Conservation (phyloP, 1,284 basidiomycete genomes). For the Trametes sp. region DNA sequence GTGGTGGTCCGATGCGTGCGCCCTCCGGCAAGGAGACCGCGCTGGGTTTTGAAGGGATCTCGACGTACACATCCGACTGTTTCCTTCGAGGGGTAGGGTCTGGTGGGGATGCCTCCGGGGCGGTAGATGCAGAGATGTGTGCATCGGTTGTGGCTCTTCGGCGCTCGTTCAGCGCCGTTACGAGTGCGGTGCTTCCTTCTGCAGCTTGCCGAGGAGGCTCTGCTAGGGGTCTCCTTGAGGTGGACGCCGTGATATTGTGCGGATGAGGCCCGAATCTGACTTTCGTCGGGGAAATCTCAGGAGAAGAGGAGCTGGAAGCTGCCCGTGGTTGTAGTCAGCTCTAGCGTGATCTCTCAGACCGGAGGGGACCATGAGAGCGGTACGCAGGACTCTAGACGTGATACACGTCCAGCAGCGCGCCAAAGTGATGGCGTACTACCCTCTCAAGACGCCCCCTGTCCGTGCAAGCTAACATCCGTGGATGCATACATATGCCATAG, state of each 20-base stretch:
- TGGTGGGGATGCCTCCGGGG: background rate
- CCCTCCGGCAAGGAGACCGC: no score
- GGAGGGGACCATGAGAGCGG: no score
- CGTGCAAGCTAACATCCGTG: no score
- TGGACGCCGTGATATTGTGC: background rate
- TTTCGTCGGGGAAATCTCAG: conserved; percentile 12
- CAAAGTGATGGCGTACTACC: no score
- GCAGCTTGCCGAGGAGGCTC: background rate
- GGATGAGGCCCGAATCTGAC: background rate
- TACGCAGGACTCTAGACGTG: no score
- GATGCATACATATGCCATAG: no score
- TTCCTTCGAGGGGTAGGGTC: background rate
- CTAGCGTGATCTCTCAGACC: background rate
- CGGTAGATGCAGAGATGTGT: no score
- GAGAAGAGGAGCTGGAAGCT: conserved; percentile 11
- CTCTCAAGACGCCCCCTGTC: no score
- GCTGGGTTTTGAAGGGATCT: background rate
- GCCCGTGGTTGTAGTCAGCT: background rate
- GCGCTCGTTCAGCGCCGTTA: background rate
- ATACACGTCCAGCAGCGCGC: no score
- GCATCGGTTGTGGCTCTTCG: no score
- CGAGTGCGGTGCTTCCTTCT: background rate
- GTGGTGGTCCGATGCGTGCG: background rate
- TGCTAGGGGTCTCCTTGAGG: background rate
- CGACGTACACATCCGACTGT: conserved; percentile 13